Evolutionary conservation across 306 rosid species (phyloP).

Genomic region (Canavalia gladiata): DNA sequence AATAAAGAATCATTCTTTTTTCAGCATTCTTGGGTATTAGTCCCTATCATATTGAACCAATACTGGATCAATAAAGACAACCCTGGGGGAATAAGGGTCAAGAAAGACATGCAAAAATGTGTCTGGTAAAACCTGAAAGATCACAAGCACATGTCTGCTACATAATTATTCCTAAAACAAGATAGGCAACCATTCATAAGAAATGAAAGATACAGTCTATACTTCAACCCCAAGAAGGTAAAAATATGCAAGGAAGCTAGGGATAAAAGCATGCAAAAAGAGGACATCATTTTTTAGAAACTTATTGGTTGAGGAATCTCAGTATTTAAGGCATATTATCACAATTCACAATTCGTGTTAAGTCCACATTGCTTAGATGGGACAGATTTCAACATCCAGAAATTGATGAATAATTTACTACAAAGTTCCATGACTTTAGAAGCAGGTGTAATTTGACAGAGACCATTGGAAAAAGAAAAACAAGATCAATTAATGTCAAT

Average conservation of each 20-base stretch:
- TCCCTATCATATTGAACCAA: background rate
- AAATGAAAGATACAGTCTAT: constrained; percentile 18
- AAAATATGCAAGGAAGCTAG: constrained; percentile 16
- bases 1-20: too few relatives aligned
- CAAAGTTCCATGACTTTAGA: background rate
- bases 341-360: background rate
- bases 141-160: background rate
- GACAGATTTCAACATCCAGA: constrained; percentile 21
- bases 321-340: constrained; percentile 17
- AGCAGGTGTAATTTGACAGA: constrained; percentile 20
- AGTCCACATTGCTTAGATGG: constrained; percentile 28
- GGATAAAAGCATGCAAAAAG: constrained; percentile 25
- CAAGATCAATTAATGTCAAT: constrained; percentile 25
- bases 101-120: constrained; percentile 20
- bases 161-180: constrained; percentile 25
- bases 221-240: constrained; percentile 31
- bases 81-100: background rate
- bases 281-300: constrained; percentile 4
- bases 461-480: constrained; percentile 37
- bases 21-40: too few relatives aligned
- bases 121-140: constrained; percentile 12
- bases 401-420: constrained; percentile 6
- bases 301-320: background rate
- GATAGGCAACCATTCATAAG: constrained; percentile 17
- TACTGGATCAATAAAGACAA: constrained; percentile 28